Evolutionary conservation across 1,139 yeast species (phyloP).

Genomic region (Pneumocystis jirovecii): DNA sequence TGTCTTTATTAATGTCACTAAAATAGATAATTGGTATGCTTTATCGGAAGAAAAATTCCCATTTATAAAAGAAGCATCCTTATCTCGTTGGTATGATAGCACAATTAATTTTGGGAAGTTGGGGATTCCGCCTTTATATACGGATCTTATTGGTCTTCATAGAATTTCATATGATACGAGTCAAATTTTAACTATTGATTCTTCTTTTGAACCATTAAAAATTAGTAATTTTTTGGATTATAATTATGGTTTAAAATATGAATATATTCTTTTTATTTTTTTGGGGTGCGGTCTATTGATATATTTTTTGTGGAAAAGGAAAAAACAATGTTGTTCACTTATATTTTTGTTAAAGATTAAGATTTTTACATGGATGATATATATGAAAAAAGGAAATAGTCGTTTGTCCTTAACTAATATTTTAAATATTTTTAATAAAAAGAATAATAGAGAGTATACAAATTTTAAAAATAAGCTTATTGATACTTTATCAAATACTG

Average conservation of each 20-base stretch:
- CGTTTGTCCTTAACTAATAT: not conserved
- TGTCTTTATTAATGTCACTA: conserved; percentile 51
- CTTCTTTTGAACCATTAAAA: not conserved
- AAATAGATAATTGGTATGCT: conserved; percentile 70
- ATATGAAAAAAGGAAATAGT: not conserved
- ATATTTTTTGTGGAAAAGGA: not conserved
- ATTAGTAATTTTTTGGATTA: not conserved
- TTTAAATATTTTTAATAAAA: not conserved
- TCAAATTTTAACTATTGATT: not conserved
- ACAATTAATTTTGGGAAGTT: not conserved
- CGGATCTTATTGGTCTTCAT: not conserved
- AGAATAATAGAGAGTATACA: not conserved
- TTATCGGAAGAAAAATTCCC: conserved; percentile 67
- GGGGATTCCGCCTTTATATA: not conserved
- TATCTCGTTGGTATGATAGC: conserved; percentile 24
- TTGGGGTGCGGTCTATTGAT: not conserved
- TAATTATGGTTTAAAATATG: not conserved
- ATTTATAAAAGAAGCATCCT: conserved; percentile 63
- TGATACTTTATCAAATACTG: not conserved
- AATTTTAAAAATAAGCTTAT: not conserved
- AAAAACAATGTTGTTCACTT: not conserved
- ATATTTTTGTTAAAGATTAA: not conserved
- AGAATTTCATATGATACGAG: not conserved
- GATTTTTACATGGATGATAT: not conserved
- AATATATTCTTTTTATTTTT: not conserved